Evolutionary conservation across 2,329 filamentous ascomycete species (phyloP).

Genomic region (Aspergillus brunneoviolaceus): DNA sequence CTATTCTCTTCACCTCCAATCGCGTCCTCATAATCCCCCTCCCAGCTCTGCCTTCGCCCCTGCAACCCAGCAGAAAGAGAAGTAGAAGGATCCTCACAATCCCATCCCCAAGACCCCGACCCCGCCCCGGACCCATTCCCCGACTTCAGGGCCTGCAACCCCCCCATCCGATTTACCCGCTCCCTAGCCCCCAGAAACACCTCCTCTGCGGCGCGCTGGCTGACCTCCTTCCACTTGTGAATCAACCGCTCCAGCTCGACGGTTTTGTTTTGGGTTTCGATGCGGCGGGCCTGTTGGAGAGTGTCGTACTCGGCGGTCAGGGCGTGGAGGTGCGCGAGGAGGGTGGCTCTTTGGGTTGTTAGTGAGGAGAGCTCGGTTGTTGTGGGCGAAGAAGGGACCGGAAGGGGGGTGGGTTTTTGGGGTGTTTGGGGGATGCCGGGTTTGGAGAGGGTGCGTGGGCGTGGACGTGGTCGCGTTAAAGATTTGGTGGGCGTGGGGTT

Average conservation of each 20-base stretch:
- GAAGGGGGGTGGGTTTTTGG: background rate
- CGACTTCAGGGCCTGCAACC: slow-evolving; percentile 53
- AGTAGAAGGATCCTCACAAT: slow-evolving; percentile 27
- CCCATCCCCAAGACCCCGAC: slow-evolving; percentile 41
- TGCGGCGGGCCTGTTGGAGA: slow-evolving; percentile 53
- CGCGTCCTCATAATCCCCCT: slow-evolving; percentile 19
- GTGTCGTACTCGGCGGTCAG: slow-evolving; percentile 49
- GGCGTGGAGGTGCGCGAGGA: slow-evolving; percentile 33
- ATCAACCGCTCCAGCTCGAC: slow-evolving; percentile 58
- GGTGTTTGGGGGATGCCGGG: background rate
- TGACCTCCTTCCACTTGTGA: slow-evolving; percentile 61
- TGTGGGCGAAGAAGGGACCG: background rate
- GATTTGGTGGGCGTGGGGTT: slow-evolving; percentile 30
- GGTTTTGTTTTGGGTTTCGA: slow-evolving; percentile 49
- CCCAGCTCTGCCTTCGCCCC: slow-evolving; percentile 23
- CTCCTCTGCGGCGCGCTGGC: slow-evolving; percentile 65
- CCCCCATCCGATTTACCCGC: slow-evolving; percentile 63
- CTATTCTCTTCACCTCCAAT: too few species aligned
- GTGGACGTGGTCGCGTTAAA: slow-evolving; percentile 33
- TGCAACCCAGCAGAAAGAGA: too few species aligned
- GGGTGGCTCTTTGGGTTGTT: slow-evolving; percentile 32
- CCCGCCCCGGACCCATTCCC: slow-evolving; percentile 28
- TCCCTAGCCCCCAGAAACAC: slow-evolving; percentile 62
- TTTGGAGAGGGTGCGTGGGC: background rate
- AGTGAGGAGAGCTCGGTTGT: slow-evolving; percentile 23